phyloP scores from a whole-genome alignment of 768 basidiomycete genomes.

The Hydnum rufescens region DNA sequence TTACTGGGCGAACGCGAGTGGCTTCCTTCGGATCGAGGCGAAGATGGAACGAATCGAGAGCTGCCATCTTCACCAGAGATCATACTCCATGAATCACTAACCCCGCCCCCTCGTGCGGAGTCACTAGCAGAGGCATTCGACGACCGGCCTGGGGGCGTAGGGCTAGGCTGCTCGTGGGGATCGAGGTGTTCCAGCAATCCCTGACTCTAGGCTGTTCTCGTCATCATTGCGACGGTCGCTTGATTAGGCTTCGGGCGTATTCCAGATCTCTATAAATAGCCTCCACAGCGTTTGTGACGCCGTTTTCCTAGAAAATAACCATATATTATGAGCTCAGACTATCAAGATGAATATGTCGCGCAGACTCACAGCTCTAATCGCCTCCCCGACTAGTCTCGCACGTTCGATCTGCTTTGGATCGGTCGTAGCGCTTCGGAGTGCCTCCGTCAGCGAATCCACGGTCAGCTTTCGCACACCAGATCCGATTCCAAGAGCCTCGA shows the following conservation, averaged over 20 bases:
- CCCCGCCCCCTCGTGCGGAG: slow-evolving; percentile 30
- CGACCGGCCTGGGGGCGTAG: slow-evolving; percentile 1
- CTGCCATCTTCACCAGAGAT: slow-evolving; percentile 27
- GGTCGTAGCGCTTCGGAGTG: slow-evolving; percentile 62
- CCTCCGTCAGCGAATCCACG: slow-evolving; percentile 54
- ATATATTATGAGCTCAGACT: slow-evolving; percentile 1
- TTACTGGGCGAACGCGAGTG: neutral
- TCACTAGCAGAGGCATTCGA: slow-evolving; percentile 32
- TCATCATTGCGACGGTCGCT: slow-evolving; percentile 26
- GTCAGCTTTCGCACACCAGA: slow-evolving; percentile 75
- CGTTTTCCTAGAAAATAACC: slow-evolving; percentile 49
- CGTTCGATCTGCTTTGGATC: slow-evolving; percentile 77
- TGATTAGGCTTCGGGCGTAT: slow-evolving; percentile 77
- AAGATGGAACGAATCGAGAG: neutral
- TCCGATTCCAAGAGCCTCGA: slow-evolving; percentile 90
- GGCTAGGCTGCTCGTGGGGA: neutral
- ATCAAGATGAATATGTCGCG: slow-evolving; percentile 11
- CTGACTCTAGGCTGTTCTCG: slow-evolving; percentile 12
- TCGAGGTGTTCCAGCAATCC: neutral
- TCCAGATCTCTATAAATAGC: slow-evolving; percentile 92
- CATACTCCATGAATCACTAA: slow-evolving; percentile 43
- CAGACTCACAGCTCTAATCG: slow-evolving; percentile 66
- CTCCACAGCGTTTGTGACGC: slow-evolving; percentile 85
- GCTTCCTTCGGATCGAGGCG: neutral
- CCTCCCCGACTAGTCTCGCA: slow-evolving; percentile 67